phyloP scores from a whole-genome alignment of 345 rosid genomes.

The Abelmoschus esculentus region DNA sequence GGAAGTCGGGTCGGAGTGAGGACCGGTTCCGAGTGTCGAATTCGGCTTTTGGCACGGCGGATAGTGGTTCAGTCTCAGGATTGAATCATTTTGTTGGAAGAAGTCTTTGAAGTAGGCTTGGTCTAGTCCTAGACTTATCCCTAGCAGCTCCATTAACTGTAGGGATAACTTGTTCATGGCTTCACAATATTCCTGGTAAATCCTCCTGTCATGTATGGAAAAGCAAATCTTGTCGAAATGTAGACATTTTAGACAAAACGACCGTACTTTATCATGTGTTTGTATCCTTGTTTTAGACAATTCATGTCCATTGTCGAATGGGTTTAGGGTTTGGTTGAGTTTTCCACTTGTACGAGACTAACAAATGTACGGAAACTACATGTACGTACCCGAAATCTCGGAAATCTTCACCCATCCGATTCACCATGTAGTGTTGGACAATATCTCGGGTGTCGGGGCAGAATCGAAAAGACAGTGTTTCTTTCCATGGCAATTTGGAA shows the following conservation, averaged over 20 bases:
- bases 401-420: constrained; percentile 55
- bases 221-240: background rate
- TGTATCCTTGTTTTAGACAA: background rate
- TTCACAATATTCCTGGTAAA: constrained; percentile 50
- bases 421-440: constrained; percentile 41
- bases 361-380: background rate
- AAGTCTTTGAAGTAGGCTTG: constrained; percentile 35
- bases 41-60: constrained; percentile 59
- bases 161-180: constrained; percentile 40
- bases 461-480: constrained; percentile 66
- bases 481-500: constrained; percentile 89
- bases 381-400: constrained; percentile 47
- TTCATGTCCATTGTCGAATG: background rate
- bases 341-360: background rate
- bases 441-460: constrained; percentile 24
- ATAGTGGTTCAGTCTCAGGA: constrained; percentile 59
- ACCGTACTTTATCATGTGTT: background rate
- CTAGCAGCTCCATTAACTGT: constrained; percentile 52
- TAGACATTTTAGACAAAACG: background rate
- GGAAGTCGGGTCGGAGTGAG: constrained; percentile 70
- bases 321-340: background rate
- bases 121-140: constrained; percentile 46
- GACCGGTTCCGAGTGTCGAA: constrained; percentile 58
- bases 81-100: constrained; percentile 49
- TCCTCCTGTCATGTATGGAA: constrained; percentile 20